Conservation (phyloP, 805 yeast genomes). For the Sungouiella blattae region DNA sequence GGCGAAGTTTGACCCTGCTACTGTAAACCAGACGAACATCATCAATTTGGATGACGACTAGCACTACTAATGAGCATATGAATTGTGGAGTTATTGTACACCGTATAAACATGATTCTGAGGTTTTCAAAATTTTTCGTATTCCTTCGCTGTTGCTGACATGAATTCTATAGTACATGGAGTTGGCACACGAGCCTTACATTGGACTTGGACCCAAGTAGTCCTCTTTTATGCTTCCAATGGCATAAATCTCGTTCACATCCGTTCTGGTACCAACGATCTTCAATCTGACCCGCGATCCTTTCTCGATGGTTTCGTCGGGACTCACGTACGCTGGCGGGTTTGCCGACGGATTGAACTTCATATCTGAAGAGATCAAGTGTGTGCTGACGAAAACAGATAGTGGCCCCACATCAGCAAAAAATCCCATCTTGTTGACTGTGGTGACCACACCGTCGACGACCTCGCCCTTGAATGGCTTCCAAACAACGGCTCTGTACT, state of each 20-base stretch:
- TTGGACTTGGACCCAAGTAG: slow-evolving; percentile 78
- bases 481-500: slow-evolving; percentile 96
- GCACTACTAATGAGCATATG: no score
- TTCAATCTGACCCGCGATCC: slow-evolving; percentile 92
- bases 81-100: no score
- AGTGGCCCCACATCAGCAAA: slow-evolving; percentile 98
- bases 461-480: slow-evolving; percentile 98
- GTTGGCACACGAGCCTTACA: slow-evolving; percentile 21
- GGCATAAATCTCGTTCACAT: slow-evolving; percentile 95
- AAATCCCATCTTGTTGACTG: slow-evolving; percentile 91
- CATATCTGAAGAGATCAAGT: slow-evolving; percentile 92
- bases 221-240: slow-evolving; percentile 98
- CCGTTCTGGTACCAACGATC: slow-evolving; percentile 95
- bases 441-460: slow-evolving; percentile 93
- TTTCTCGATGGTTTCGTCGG: slow-evolving; percentile 91
- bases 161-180: slow-evolving; percentile 11
- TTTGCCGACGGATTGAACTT: slow-evolving; percentile 90
- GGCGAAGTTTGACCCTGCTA: slow-evolving; percentile 11
- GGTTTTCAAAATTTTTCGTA: neutral
- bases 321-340: slow-evolving; percentile 96
- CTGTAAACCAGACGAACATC: slow-evolving; percentile 9
- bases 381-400: slow-evolving; percentile 91
- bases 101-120: no score
- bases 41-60: slow-evolving; percentile 14
- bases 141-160: slow-evolving; percentile 3